These are phyloP conservation scores for Pugionium dolabratum DNA, from an alignment of 345 rosid species.

Conservation along the genomic window DNA sequence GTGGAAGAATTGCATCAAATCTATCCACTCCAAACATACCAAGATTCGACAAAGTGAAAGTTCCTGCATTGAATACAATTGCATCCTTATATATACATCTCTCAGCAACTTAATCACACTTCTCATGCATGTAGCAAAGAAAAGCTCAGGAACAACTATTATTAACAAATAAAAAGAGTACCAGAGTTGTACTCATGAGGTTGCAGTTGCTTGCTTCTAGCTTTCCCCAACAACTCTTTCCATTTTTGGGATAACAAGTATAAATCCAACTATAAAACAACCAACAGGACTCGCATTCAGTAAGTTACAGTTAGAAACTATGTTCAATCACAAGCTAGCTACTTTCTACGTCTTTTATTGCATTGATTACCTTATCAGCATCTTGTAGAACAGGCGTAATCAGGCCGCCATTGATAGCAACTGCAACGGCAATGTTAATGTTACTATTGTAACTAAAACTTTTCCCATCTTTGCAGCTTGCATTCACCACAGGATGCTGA, in stretches of 20 bases:
- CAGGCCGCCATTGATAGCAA: conserved; percentile 89
- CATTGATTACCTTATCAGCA: conserved; percentile 74
- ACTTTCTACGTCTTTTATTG: conserved; percentile 1
- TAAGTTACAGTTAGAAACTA: not conserved
- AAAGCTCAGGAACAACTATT: not conserved
- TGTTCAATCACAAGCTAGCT: conserved; percentile 22
- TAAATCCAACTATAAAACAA: conserved; percentile 71
- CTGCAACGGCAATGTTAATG: conserved; percentile 91
- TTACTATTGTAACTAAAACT: conserved; percentile 66
- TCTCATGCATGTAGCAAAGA: conserved; percentile 1
- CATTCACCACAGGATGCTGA: conserved; percentile 89
- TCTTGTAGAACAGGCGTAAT: conserved; percentile 97
- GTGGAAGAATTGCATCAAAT: conserved; percentile 98
- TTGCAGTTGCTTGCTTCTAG: conserved; percentile 84
- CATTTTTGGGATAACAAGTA: conserved; percentile 86
- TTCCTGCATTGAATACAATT: conserved; percentile 53
- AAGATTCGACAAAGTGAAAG: conserved; percentile 89
- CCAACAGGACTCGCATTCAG: conserved; percentile 9
- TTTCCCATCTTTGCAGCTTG: conserved; percentile 89
- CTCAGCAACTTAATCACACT: conserved; percentile 8
- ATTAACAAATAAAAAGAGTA: conserved; percentile 24
- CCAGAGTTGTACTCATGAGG: conserved; percentile 96
- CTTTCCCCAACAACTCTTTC: conserved; percentile 95
- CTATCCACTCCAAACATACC: conserved; percentile 98
- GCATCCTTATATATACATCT: not conserved